A percentile compares a stretch with the other conserved stretches of the same genome.
phyloP scores from a whole-genome alignment of 139 green algal genomes.

The Micractinium sp. region DNA sequence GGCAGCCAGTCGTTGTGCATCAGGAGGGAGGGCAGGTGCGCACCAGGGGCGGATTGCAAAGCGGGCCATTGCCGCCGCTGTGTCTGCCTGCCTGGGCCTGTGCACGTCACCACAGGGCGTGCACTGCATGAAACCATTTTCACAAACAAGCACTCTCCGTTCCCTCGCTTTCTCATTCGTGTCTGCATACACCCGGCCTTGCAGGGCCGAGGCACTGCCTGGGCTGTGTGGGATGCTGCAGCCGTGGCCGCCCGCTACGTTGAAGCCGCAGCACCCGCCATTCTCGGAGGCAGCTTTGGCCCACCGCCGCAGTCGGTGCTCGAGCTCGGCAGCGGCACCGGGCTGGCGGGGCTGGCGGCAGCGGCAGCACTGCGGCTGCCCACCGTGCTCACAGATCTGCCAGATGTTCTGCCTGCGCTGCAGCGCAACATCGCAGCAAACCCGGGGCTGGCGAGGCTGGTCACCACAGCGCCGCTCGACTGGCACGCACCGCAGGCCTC shows the following conservation, averaged over 20 bases:
- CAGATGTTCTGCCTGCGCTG: conserved; percentile 33
- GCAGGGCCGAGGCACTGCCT: conserved; percentile 42
- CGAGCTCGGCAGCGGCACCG: conserved; percentile 42
- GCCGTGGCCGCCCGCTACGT: conserved; percentile 13
- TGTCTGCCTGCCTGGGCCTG: too few species aligned
- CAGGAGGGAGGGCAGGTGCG: conserved; percentile 23
- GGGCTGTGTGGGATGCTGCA: conserved; percentile 49
- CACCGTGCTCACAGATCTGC: conserved; percentile 30
- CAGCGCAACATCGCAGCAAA: conserved; percentile 32
- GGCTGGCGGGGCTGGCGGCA: conserved; percentile 38
- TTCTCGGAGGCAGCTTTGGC: neutral
- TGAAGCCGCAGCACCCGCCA: conserved; percentile 19
- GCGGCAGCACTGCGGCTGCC: conserved; percentile 22
- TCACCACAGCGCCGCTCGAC: conserved; percentile 6
- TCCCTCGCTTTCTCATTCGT: too few species aligned
- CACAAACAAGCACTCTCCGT: neutral
- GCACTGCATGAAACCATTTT: too few species aligned
- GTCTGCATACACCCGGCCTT: neutral
- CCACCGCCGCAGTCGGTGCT: neutral
- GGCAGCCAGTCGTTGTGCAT: neutral
- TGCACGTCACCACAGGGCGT: too few species aligned
- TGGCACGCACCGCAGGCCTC: neutral
- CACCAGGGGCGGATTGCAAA: neutral
- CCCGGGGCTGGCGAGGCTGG: neutral
- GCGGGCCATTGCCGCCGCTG: too few species aligned